Evolutionary conservation across 257 asterid genomes (phyloP), one percentile per base, ranked within the genome.

Genomic region (Dorcoceras hygrometricum): DNA sequence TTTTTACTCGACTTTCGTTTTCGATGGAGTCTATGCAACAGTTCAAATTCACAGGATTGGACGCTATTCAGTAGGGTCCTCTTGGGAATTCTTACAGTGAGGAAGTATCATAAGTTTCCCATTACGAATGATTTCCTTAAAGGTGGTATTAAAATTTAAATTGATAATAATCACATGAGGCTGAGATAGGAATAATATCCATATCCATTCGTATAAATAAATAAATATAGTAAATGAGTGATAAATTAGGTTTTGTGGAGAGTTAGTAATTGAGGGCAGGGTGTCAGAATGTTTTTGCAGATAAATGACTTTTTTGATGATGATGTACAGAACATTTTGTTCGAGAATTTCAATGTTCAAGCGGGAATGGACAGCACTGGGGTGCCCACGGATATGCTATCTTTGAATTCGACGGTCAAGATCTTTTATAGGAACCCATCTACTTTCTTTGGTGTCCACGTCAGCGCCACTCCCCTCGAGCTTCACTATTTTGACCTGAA

Each of bases 351-450:
- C 67, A 82, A 84, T 64, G 89, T 92, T 10, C 98, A 92, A 86
- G 96, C 98, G 4, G 98, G 98, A 36, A 84, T 82, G 85, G 97
- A 92, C 48, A 66, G 77, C 36, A 84, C 86, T 1, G 98, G 97
- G 0, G 96, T 92, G 3, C 93, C 96, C 75, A 92, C 98, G 74
- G 98, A 92, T 68, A 87, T 92, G 98, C 34, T 89, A 51, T 84
- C 87, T 39, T 76, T 92, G 86, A 92, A 89, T 80, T 89, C 97
- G 0, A 92, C 97, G 71, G 96, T 92, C 71, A 81, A 46, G 84
- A 89, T 92, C 65, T 84, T 75, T 53, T 84, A 79, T 55, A 67
- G 86, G 60, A 92, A 92, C 53, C 96, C 97, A 0, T 86, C 97
- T 8, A 89, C 95, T 53, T 92, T 92, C 79, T 92, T 87, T 3